Evolutionary conservation across 768 basidiomycete species (phyloP).

Genomic region (Tulasnella calospora): DNA sequence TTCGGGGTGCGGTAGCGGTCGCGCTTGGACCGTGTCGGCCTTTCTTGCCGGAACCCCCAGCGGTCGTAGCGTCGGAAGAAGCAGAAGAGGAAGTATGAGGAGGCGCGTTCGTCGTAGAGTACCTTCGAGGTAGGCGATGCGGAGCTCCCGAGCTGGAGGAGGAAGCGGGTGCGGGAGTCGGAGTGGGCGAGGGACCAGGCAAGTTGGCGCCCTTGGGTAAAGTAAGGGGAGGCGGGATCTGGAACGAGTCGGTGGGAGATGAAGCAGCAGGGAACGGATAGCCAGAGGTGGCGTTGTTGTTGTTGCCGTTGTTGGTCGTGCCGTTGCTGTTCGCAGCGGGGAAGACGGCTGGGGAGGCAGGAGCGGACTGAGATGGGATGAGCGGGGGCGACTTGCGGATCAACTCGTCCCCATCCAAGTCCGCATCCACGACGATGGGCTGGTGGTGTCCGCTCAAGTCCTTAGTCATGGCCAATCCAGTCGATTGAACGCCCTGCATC

Average conservation of each 20-base stretch:
- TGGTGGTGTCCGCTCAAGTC: not conserved
- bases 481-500: slow-evolving; percentile 22
- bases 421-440: slow-evolving; percentile 9
- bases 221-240: slow-evolving; percentile 20
- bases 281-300: not conserved
- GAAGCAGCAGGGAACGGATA: not conserved
- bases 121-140: slow-evolving; percentile 5
- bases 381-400: slow-evolving; percentile 16
- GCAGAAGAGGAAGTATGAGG: not conserved
- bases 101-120: slow-evolving; percentile 25
- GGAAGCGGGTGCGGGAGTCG: slow-evolving; percentile 20
- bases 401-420: slow-evolving; percentile 19
- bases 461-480: not conserved
- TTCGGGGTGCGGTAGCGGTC: slow-evolving; percentile 24
- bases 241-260: not conserved
- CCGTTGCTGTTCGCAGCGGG: not conserved
- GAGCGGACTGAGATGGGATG: slow-evolving; percentile 22
- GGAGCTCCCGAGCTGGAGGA: not conserved
- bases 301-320: not conserved
- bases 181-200: slow-evolving; percentile 22
- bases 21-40: slow-evolving; percentile 18
- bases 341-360: slow-evolving; percentile 22
- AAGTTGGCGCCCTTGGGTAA: slow-evolving; percentile 22
- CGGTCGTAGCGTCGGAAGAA: not conserved
- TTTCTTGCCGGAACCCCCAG: slow-evolving; percentile 19